These are phyloP conservation scores for Yamadazyma dendronema DNA, from an alignment of 1,139 yeast species.

Conservation along the genomic window DNA sequence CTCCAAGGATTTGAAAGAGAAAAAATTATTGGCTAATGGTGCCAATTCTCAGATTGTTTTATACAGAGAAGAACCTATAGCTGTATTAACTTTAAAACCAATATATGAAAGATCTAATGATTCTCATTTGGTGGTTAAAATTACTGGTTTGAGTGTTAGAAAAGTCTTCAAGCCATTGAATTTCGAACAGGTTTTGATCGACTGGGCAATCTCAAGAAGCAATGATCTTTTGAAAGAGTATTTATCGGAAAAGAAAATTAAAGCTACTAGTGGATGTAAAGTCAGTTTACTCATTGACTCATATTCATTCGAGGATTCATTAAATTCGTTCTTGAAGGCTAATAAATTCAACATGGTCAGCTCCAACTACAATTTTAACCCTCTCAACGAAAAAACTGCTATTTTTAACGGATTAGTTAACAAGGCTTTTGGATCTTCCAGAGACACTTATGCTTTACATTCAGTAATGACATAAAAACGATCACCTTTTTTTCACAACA, in stretches of 20 bases:
- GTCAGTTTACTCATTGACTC: slow-evolving; percentile 39
- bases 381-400: slow-evolving; percentile 21
- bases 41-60: slow-evolving; percentile 53
- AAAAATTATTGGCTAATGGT: slow-evolving; percentile 28
- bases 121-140: slow-evolving; percentile 42
- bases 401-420: slow-evolving; percentile 15
- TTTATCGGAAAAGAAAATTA: slow-evolving; percentile 21
- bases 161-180: slow-evolving; percentile 65
- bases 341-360: slow-evolving; percentile 26
- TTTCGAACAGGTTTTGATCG: slow-evolving; percentile 57
- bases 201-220: slow-evolving; percentile 56
- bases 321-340: slow-evolving; percentile 29
- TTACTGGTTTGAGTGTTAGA: slow-evolving; percentile 61
- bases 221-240: slow-evolving; percentile 36
- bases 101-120: slow-evolving; percentile 35
- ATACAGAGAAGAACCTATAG: slow-evolving; percentile 69
- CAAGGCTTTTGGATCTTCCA: slow-evolving; percentile 40
- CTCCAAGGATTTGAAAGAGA: slow-evolving; percentile 25
- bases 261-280: slow-evolving; percentile 28
- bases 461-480: slow-evolving; percentile 5
- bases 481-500: too few species aligned
- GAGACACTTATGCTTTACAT: slow-evolving; percentile 51
- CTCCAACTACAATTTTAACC: slow-evolving; percentile 25
- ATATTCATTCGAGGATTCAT: slow-evolving; percentile 50
- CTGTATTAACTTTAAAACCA: slow-evolving; percentile 47